These are phyloP conservation scores for Termitomyces sp. DNA, from an alignment of 768 basidiomycete genomes.

Conservation along the genomic window DNA sequence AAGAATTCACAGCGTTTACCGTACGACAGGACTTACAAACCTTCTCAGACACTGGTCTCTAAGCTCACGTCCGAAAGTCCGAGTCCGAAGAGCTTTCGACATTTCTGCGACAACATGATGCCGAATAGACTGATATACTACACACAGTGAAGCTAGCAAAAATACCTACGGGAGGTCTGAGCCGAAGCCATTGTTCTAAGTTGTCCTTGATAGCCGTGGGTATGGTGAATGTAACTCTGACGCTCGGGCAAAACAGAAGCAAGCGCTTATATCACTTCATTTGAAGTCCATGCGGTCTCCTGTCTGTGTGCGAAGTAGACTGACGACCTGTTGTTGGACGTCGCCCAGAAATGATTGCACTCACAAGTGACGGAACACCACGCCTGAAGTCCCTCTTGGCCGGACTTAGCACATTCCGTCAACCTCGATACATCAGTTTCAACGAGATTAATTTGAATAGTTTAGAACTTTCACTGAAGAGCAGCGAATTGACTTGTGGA, in stretches of 20 bases:
- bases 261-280: neutral
- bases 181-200: neutral
- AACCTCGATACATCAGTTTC: neutral
- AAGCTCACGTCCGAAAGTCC: slow-evolving; percentile 10
- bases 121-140: neutral
- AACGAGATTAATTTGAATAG: neutral
- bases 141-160: neutral
- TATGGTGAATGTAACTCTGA: slow-evolving; percentile 3
- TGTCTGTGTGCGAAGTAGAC: neutral
- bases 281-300: slow-evolving; percentile 4
- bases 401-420: slow-evolving; percentile 7
- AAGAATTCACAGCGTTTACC: neutral
- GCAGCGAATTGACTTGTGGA: slow-evolving; percentile 2
- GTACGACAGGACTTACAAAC: neutral
- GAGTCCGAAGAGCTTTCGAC: slow-evolving; percentile 11
- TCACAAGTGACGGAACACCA: neutral
- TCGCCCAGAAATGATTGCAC: slow-evolving; percentile 6
- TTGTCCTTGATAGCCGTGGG: slow-evolving; percentile 17
- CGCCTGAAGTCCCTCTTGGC: neutral
- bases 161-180: neutral
- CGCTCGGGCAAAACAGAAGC: neutral
- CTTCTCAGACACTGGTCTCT: neutral
- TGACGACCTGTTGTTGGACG: neutral
- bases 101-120: slow-evolving; percentile 4
- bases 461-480: neutral